Percentiles rank a stretch among this genome's conserved stretches.
These are phyloP conservation scores for Chaetothyriales sp. DNA, from an alignment of 2,329 filamentous ascomycete genomes.

Conservation along the genomic window DNA sequence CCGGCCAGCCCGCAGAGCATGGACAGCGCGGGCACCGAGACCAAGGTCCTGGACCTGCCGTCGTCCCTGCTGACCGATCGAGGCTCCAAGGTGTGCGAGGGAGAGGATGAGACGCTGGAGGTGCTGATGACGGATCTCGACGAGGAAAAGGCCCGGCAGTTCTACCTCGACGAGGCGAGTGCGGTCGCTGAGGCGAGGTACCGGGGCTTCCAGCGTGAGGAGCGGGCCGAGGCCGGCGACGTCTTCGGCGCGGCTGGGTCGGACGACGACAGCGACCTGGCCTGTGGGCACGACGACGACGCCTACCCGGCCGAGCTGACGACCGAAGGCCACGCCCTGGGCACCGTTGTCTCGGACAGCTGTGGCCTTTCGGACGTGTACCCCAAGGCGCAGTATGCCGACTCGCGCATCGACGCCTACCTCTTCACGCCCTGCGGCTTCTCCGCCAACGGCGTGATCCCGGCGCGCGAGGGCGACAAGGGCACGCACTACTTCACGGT, in stretches of 20 bases:
- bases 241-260: slow-evolving; percentile 70
- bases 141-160: slow-evolving; percentile 51
- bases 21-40: slow-evolving; percentile 39
- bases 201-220: slow-evolving; percentile 55
- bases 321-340: slow-evolving; percentile 86
- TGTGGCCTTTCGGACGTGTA: slow-evolving; percentile 87
- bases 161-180: slow-evolving; percentile 69
- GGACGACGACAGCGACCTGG: slow-evolving; percentile 47
- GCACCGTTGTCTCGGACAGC: slow-evolving; percentile 77
- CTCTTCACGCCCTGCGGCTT: slow-evolving; percentile 94
- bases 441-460: slow-evolving; percentile 90
- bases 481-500: slow-evolving; percentile 91
- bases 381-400: slow-evolving; percentile 71
- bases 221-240: slow-evolving; percentile 43
- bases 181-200: slow-evolving; percentile 73
- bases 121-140: slow-evolving; percentile 57
- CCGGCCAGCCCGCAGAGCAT: slow-evolving; percentile 55
- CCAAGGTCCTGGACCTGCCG: slow-evolving; percentile 45
- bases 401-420: slow-evolving; percentile 88
- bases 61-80: slow-evolving; percentile 18
- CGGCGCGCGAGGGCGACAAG: slow-evolving; percentile 49
- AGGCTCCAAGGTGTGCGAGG: slow-evolving; percentile 17
- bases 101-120: slow-evolving; percentile 42
- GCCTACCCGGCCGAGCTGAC: slow-evolving; percentile 60
- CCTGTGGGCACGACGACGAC: slow-evolving; percentile 42